Evolutionary conservation across 2,329 filamentous ascomycete species (phyloP).

Genomic region (Fusarium tricinctum): DNA sequence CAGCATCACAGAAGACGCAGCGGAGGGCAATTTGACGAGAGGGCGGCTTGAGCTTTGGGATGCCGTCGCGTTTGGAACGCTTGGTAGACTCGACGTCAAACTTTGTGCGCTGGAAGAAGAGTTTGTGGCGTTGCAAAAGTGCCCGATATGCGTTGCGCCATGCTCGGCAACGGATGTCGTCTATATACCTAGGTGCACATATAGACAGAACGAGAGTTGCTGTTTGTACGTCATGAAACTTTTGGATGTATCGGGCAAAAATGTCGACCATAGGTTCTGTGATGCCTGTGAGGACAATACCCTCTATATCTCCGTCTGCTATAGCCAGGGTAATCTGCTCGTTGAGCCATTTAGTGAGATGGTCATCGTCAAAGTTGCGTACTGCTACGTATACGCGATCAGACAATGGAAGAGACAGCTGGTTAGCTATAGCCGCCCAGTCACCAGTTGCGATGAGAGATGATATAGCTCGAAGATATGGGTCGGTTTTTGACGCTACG

Average conservation of each 20-base stretch:
- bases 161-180: slow-evolving; percentile 79
- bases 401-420: slow-evolving; percentile 78
- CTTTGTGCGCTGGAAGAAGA: slow-evolving; percentile 80
- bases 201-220: slow-evolving; percentile 81
- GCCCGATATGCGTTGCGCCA: slow-evolving; percentile 81
- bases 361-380: slow-evolving; percentile 72
- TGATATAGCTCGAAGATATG: slow-evolving; percentile 84
- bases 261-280: slow-evolving; percentile 80
- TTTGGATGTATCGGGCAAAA: slow-evolving; percentile 80
- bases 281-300: slow-evolving; percentile 82
- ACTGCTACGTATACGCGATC: slow-evolving; percentile 83
- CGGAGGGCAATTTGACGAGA: slow-evolving; percentile 80
- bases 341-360: slow-evolving; percentile 76
- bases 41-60: slow-evolving; percentile 60
- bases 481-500: slow-evolving; percentile 76
- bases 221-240: slow-evolving; percentile 83
- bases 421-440: slow-evolving; percentile 81
- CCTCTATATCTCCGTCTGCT: slow-evolving; percentile 79
- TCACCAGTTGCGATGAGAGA: slow-evolving; percentile 82
- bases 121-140: slow-evolving; percentile 79
- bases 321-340: slow-evolving; percentile 73
- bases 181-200: slow-evolving; percentile 80
- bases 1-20: slow-evolving; percentile 81
- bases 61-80: slow-evolving; percentile 74
- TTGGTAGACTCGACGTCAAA: slow-evolving; percentile 84